Base-by-base conservation (phyloP, 371 early-diverging fungal genomes). In the Mortierella sp. region DNA sequence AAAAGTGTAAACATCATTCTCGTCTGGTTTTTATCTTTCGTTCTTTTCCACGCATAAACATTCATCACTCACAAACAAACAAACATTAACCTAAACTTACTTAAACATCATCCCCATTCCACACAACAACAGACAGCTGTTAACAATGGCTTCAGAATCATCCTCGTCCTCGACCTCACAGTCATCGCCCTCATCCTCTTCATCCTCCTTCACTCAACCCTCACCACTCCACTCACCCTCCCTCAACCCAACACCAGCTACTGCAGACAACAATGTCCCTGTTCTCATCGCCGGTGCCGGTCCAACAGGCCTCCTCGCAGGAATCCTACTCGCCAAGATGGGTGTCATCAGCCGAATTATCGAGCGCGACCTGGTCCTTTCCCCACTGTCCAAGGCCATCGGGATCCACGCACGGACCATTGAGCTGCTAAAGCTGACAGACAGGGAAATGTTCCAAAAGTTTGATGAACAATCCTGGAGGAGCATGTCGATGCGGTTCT, bases 211-310 rank as follows among this genome's bases (percentile, higher is more conserved):
- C 34, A 58, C 58, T 19, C 34, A 34, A 5, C 58, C 31, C 14
- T 34, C 53, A 4, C 13, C 53, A 29, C 50, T n/a, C 22, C 24
- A 22, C 22, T 24, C 0, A 8, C 48, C 48, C 4, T 14, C 24
- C 10, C 50, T 24, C 14, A 22, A 50, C 22, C 2, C n/a, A 22
- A 48, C 48, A 4, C 6, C 58, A 11, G 52, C 55, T 14, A 47
- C 39, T 1, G 11, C 39, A 7, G 24, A 31, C 26, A 73, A 65
- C 4, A 65, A 70, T n/a, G 34, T 69, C 24, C 73, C 78, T 37
- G 78, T 85, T 14, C 63, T 85, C 9, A 85, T 85, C 50, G 45
- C 70, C 13, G 85, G 85, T 8, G 85, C 78, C 11, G 80, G 85
- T 7, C 85, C 85, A 7, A 67, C 71, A 5, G 80, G 85, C 55